Base-by-base conservation (phyloP, 2,329 filamentous ascomycete species). In the Didymosphaeria variabile region DNA sequence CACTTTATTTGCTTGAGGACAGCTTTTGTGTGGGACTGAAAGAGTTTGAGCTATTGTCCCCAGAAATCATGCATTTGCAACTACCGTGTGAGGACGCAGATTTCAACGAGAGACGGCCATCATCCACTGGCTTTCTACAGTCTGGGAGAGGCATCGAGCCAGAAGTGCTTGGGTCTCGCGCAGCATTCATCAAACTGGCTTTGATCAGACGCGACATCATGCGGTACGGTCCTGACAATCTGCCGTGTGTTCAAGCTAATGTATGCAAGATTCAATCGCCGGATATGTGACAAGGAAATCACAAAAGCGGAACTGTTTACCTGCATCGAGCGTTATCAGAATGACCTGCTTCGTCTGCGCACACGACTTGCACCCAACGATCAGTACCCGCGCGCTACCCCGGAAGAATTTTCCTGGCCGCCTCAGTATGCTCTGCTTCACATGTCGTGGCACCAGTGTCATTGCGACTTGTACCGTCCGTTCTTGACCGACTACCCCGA, bases 381-480 rank as follows among this genome's bases (percentile, higher is more conserved):
- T n/a, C 49, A 52, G 34, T 52, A 52, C 40, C 49, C 49, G 49
- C 31, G 34, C n/a, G n/a, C 12, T 52, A 26, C n/a, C 12, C 49
- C 49, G 10, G 19, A 38, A 23, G 31, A 52, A 52, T 23, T 17
- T 40, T 38, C 34, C 15, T 52, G 49, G 49, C 21, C 49, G 21
- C 49, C 49, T 15, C 49, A 52, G 31, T 52, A 52, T 52, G 49
- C 49, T 6, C n/a, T 52, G 9, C 49, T 52, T 26, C 49, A 52
- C 19, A 40, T 52, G 32, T 52, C 49, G 13, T 52, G 49, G 49
- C 49, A 52, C 32, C 49, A 52, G 13, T 52, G 49, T 9, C 49
- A 52, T 38, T 52, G 49, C 32, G 49, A 52, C 31, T 26, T 52
- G n/a, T 52, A 52, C 34, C 49, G 49, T 19, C 31, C 34, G 15